Conservation (phyloP, 2,329 filamentous ascomycete genomes). For the Stagonosporopsis cucurbitacearum region DNA sequence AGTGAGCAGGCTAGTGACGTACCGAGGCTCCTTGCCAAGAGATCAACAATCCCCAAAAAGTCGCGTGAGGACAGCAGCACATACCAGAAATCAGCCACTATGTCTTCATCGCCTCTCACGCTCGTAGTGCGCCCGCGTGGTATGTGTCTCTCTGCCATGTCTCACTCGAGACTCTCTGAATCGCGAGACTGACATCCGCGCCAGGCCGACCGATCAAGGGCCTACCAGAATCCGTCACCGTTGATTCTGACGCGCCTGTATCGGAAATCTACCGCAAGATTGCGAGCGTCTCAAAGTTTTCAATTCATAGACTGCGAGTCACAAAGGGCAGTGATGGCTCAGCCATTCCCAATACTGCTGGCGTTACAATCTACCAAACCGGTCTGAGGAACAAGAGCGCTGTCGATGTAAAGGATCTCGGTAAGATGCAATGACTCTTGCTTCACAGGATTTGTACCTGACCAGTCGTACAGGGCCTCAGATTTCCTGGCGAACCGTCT, state of each 20-base stretch:
- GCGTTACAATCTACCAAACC: conserved; percentile 60
- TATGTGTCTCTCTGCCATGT: conserved; percentile 31
- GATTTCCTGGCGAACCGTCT: conserved; percentile 91
- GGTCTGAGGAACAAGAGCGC: conserved; percentile 65
- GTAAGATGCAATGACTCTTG: conserved; percentile 55
- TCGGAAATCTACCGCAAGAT: conserved; percentile 65
- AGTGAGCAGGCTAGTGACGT: conserved; percentile 12
- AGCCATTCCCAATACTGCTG: conserved; percentile 61
- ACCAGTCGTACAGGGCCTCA: conserved; percentile 70
- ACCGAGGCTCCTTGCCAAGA: conserved; percentile 18
- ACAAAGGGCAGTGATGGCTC: conserved; percentile 70
- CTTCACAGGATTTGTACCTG: neutral
- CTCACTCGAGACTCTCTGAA: conserved; percentile 11
- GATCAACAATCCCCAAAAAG: conserved; percentile 18
- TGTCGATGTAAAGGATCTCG: conserved; percentile 90
- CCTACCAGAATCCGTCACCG: conserved; percentile 63
- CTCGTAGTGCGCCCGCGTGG: conserved; percentile 56
- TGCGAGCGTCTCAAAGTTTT: conserved; percentile 60
- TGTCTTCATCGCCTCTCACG: conserved; percentile 53
- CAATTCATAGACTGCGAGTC: conserved; percentile 66
- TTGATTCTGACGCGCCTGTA: conserved; percentile 59
- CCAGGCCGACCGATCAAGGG: conserved; percentile 67
- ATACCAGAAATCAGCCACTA: conserved; percentile 26
- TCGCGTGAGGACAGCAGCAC: conserved; percentile 3
- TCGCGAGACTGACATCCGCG: conserved; percentile 8